Percentiles rank a stretch among this genome's conserved stretches.
Conservation (phyloP, 202 grass and related monocot species). For the Thinopyrum obtusiflorum region DNA sequence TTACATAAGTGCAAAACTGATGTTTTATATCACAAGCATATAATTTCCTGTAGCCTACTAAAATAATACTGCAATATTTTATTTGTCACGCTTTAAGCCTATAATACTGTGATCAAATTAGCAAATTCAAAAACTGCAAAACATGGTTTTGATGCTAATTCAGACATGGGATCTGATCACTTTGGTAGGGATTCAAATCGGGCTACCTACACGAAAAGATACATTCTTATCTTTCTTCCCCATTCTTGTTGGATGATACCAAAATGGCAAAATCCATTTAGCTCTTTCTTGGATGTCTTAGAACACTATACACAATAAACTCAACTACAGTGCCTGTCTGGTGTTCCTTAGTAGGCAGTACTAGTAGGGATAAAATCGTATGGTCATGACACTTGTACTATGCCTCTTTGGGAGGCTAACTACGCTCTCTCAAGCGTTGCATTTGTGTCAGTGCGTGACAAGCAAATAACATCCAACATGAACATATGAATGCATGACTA, state of each 20-base stretch:
- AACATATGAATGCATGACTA: background rate
- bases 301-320: background rate
- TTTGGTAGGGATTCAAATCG: background rate
- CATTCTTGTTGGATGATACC: background rate
- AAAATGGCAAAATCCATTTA: background rate
- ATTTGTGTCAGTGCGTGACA: background rate
- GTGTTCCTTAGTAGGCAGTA: background rate
- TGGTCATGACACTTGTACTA: background rate
- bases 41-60: background rate
- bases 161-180: background rate
- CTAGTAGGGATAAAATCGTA: background rate
- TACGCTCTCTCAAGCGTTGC: background rate
- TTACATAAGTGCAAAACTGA: no score
- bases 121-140: background rate
- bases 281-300: background rate
- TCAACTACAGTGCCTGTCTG: background rate
- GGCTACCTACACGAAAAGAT: background rate
- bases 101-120: background rate
- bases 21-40: no score
- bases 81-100: background rate
- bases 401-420: background rate
- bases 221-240: background rate
- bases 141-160: background rate
- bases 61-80: background rate
- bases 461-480: background rate